phyloP scores from a whole-genome alignment of 2,329 filamentous ascomycete species.

The Tolypocladium tundrense region DNA sequence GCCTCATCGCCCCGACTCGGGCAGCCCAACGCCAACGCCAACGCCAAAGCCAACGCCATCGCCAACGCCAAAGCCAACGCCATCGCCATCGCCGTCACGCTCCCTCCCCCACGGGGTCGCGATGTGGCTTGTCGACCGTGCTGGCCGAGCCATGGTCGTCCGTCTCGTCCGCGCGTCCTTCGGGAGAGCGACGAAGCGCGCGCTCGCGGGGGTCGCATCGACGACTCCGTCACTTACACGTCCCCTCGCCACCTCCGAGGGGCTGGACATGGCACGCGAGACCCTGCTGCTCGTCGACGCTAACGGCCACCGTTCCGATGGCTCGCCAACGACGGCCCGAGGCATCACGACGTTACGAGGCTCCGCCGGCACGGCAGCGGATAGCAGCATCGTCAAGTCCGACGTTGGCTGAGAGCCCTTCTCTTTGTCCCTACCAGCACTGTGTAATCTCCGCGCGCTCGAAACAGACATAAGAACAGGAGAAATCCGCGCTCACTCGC shows the following conservation, averaged over 20 bases:
- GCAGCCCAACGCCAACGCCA: too few species aligned
- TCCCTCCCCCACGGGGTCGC: neutral
- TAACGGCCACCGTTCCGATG: neutral
- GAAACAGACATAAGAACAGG: neutral
- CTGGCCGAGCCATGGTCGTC: neutral
- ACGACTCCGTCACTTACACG: too few species aligned
- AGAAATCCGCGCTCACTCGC: neutral
- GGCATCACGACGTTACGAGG: neutral
- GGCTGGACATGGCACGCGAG: too few species aligned
- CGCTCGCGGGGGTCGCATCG: neutral
- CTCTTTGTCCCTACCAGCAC: neutral
- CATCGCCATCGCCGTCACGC: neutral
- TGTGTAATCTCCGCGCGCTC: neutral
- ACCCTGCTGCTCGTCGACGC: neutral
- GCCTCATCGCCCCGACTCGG: too few species aligned
- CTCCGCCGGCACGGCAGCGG: neutral
- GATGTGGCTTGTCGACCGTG: neutral
- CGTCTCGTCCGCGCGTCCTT: neutral
- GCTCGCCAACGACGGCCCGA: neutral
- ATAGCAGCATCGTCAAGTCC: neutral
- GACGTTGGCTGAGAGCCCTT: neutral
- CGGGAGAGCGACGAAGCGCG: neutral
- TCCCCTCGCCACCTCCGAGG: too few species aligned
- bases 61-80: too few species aligned
- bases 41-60: too few species aligned